Evolutionary conservation across 176 grass and related monocot species (phyloP).

Genomic region (Pontederia crassipes): DNA sequence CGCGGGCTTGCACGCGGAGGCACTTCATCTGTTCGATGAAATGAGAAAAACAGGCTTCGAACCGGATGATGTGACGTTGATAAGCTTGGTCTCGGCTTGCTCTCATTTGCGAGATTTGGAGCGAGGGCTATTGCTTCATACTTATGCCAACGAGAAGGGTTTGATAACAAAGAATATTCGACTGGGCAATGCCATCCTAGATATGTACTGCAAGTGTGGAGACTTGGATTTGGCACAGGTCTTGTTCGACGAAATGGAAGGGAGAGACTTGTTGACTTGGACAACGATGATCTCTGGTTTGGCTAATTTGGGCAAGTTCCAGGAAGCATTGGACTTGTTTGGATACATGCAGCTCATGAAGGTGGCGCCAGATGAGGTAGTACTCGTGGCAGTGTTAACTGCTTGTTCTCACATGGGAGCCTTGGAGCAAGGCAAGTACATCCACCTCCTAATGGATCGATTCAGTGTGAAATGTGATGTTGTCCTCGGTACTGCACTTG

Average conservation of each 20-base stretch:
- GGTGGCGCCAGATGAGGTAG: constrained; percentile 5
- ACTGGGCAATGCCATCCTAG: constrained; percentile 8
- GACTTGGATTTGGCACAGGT: constrained; percentile 5
- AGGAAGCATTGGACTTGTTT: constrained; percentile 13
- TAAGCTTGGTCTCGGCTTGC: constrained; percentile 13
- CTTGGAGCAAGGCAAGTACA: constrained; percentile 13
- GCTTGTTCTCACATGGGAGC: constrained; percentile 10
- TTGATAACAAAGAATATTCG: constrained; percentile 7
- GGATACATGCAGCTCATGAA: background rate
- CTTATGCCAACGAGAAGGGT: background rate
- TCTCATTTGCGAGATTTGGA: constrained; percentile 6
- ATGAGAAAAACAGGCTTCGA: constrained; percentile 3
- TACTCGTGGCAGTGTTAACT: constrained; percentile 1
- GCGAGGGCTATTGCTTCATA: constrained; percentile 4
- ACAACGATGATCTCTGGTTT: constrained; percentile 15
- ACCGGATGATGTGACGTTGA: constrained; percentile 9
- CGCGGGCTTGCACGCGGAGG: background rate
- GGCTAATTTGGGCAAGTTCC: background rate
- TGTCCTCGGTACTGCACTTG: constrained; percentile 1
- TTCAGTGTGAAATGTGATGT: background rate
- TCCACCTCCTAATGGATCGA: constrained; percentile 5
- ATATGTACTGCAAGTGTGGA: constrained; percentile 16
- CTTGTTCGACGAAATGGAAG: background rate
- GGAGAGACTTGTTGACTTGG: constrained; percentile 2
- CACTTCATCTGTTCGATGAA: constrained; percentile 5